phyloP scores from a whole-genome alignment of 1,284 basidiomycete genomes.

The Exsudoporus floridanus region DNA sequence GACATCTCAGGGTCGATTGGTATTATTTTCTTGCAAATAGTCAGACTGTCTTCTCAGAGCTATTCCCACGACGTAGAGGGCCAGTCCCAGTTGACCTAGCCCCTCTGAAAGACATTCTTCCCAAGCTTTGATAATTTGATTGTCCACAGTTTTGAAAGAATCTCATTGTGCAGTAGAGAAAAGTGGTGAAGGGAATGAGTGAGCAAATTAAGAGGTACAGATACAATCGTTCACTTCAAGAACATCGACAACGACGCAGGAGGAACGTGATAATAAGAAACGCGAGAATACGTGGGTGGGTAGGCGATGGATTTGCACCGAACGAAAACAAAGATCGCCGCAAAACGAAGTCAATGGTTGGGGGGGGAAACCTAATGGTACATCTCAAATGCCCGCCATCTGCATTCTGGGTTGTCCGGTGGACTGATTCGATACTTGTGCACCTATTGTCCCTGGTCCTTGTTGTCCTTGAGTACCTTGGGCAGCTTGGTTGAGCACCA shows the following conservation, averaged over 20 bases:
- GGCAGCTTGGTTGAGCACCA: constrained; percentile 42
- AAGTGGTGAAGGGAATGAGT: constrained; percentile 20
- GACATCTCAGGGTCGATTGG: neutral
- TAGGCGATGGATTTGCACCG: constrained; percentile 5
- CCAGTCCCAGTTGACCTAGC: neutral
- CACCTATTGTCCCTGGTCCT: constrained; percentile 32
- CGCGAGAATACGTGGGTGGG: constrained; percentile 6
- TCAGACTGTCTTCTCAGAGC: neutral
- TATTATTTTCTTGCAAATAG: neutral
- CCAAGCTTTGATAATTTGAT: constrained; percentile 4
- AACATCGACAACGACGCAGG: constrained; percentile 27
- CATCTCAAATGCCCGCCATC: constrained; percentile 36
- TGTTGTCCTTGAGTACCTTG: constrained; percentile 31
- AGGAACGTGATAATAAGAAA: constrained; percentile 24
- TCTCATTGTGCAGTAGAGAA: constrained; percentile 24
- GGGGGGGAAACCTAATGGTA: constrained; percentile 12
- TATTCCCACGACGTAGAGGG: constrained; percentile 10
- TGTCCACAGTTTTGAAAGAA: constrained; percentile 21
- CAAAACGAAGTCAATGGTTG: constrained; percentile 15
- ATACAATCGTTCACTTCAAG: constrained; percentile 41
- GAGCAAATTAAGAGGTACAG: constrained; percentile 39
- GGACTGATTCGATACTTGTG: constrained; percentile 29
- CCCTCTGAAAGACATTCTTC: neutral
- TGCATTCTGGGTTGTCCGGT: constrained; percentile 35
- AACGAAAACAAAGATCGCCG: constrained; percentile 12